A percentile compares a stretch with the other conserved stretches of the same genome.
These are phyloP conservation scores for Ambrosia hybrid DNA, from an alignment of 140 eudicot species.

Conservation along the genomic window DNA sequence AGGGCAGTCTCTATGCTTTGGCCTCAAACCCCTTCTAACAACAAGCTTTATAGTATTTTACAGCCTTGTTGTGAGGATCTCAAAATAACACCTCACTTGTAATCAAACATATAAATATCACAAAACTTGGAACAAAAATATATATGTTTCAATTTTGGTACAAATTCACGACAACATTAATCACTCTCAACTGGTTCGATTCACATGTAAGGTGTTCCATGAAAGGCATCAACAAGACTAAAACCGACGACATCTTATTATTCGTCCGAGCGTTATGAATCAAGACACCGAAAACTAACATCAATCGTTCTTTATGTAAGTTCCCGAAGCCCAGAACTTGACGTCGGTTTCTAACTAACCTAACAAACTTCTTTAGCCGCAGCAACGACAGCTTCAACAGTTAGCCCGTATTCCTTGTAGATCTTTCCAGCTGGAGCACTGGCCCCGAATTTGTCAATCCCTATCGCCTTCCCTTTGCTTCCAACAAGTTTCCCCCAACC, in stretches of 20 bases:
- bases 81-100: slow-evolving; percentile 33
- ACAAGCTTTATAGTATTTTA: too few species aligned
- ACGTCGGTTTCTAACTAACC: not conserved
- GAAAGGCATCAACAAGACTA: slow-evolving; percentile 47
- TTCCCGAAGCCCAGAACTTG: too few species aligned
- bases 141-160: slow-evolving; percentile 34
- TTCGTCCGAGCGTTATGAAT: slow-evolving; percentile 27
- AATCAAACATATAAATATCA: slow-evolving; percentile 36
- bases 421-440: slow-evolving; percentile 91
- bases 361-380: slow-evolving; percentile 62
- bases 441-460: slow-evolving; percentile 84
- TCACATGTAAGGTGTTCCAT: slow-evolving; percentile 41
- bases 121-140: slow-evolving; percentile 34
- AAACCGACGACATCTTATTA: slow-evolving; percentile 31
- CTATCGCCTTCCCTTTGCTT: slow-evolving; percentile 73
- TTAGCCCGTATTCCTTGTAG: slow-evolving; percentile 85
- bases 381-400: slow-evolving; percentile 77
- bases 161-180: slow-evolving; percentile 38
- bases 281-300: slow-evolving; percentile 22
- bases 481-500: slow-evolving; percentile 85
- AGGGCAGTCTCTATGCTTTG: too few species aligned
- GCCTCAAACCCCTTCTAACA: too few species aligned
- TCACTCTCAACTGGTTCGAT: slow-evolving; percentile 39
- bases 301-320: too few species aligned
- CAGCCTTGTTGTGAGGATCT: not conserved